Conservation (phyloP, 768 basidiomycete species). For the Xerocomus potaroensis region DNA sequence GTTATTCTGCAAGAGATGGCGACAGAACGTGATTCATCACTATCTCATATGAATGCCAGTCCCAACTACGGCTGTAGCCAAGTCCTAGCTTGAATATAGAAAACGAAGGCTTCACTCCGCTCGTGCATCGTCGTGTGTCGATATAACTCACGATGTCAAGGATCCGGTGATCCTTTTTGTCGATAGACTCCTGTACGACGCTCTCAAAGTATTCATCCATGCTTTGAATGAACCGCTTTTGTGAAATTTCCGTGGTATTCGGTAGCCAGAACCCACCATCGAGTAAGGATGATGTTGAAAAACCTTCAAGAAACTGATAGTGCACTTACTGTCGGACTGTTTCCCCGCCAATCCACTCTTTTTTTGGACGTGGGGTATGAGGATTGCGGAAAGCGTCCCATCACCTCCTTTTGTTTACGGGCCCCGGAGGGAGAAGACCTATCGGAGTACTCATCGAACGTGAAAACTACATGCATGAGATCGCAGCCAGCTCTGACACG, state of each 20-base stretch:
- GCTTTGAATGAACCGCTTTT: slow-evolving; percentile 33
- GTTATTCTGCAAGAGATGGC: slow-evolving; percentile 14
- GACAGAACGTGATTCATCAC: slow-evolving; percentile 33
- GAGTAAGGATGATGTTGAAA: background rate
- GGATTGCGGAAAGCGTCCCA: slow-evolving; percentile 21
- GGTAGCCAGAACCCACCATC: slow-evolving; percentile 13
- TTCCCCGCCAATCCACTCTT: slow-evolving; percentile 19
- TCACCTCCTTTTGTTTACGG: slow-evolving; percentile 17
- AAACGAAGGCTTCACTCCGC: slow-evolving; percentile 39
- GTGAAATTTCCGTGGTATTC: slow-evolving; percentile 1
- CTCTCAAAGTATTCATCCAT: slow-evolving; percentile 36
- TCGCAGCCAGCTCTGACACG: slow-evolving; percentile 39
- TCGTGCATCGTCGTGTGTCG: slow-evolving; percentile 37
- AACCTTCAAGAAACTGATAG: too few species aligned
- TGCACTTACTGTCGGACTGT: slow-evolving; percentile 15
- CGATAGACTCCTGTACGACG: slow-evolving; percentile 40
- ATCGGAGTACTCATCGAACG: slow-evolving; percentile 51
- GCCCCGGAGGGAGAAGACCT: slow-evolving; percentile 29
- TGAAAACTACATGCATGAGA: slow-evolving; percentile 48
- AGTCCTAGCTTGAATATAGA: slow-evolving; percentile 34
- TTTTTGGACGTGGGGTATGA: slow-evolving; percentile 6
- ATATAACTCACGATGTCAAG: slow-evolving; percentile 40
- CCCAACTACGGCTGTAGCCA: too few species aligned
- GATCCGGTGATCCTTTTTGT: slow-evolving; percentile 32
- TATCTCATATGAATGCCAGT: slow-evolving; percentile 4